These are phyloP conservation scores for Solanum hybrid DNA, from an alignment of 305 asterid genomes.

Conservation along the genomic window DNA sequence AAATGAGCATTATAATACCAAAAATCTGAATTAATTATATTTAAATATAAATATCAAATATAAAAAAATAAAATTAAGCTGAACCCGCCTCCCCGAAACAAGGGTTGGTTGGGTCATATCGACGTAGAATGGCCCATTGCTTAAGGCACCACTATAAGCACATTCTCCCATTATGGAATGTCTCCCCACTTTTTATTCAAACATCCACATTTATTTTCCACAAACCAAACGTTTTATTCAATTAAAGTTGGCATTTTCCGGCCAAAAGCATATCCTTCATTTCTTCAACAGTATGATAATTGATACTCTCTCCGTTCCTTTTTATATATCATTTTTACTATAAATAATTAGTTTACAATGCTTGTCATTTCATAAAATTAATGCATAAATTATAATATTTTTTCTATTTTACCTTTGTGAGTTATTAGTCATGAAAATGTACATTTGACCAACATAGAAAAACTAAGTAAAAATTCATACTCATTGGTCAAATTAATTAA, in stretches of 20 bases:
- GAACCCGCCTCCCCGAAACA: too few species aligned
- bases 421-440: too few species aligned
- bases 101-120: background rate
- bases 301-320: too few species aligned
- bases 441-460: too few species aligned
- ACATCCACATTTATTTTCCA: background rate
- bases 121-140: background rate
- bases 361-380: too few species aligned
- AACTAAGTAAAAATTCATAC: too few species aligned
- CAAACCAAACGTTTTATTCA: background rate
- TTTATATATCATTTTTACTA: too few species aligned
- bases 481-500: too few species aligned
- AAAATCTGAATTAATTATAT: background rate
- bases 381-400: too few species aligned
- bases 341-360: too few species aligned
- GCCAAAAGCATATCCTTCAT: background rate
- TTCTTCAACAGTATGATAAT: background rate
- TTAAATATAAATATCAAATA: background rate
- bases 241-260: background rate
- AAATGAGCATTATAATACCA: background rate
- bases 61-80: background rate
- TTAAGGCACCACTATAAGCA: background rate
- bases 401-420: too few species aligned
- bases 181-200: background rate
- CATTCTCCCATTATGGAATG: conserved; percentile 4